A percentile compares a stretch with the other conserved stretches of the same genome.
Evolutionary conservation across 139 green algal species (phyloP).

Genomic region (Chlamydomonas applanata): DNA sequence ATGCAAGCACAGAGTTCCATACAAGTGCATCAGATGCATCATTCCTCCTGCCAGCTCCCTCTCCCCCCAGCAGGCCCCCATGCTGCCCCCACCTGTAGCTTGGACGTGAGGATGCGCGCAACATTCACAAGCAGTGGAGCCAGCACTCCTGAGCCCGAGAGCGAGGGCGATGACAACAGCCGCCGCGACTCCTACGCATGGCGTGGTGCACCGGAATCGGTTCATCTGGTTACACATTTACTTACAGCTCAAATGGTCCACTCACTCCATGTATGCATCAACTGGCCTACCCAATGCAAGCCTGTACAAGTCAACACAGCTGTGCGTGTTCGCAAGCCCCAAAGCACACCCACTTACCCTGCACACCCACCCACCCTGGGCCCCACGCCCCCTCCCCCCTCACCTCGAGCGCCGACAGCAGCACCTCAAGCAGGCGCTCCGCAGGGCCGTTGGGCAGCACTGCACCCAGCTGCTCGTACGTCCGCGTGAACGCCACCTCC

Average conservation of each 20-base stretch:
- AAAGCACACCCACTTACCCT: too few species aligned
- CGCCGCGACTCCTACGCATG: slow-evolving; percentile 18
- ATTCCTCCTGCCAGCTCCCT: too few species aligned
- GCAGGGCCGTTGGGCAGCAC: slow-evolving; percentile 11
- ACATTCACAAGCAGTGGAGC: slow-evolving; percentile 31
- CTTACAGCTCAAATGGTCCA: too few species aligned
- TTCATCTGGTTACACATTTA: too few species aligned
- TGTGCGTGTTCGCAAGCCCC: too few species aligned
- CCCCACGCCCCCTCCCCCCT: not conserved
- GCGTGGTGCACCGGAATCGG: too few species aligned
- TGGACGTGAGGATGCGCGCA: slow-evolving; percentile 42
- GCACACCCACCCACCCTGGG: not conserved
- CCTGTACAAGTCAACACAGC: too few species aligned
- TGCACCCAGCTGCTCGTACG: slow-evolving; percentile 37
- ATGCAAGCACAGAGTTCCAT: too few species aligned
- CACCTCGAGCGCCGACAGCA: slow-evolving; percentile 13
- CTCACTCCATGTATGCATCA: too few species aligned
- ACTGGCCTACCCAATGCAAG: too few species aligned
- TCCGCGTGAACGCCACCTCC: slow-evolving; percentile 51
- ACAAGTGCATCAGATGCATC: too few species aligned
- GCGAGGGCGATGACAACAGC: slow-evolving; percentile 28
- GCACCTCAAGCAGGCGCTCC: slow-evolving; percentile 24
- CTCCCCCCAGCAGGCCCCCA: too few species aligned
- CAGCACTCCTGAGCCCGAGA: slow-evolving; percentile 10
- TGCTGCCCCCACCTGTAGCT: slow-evolving; percentile 33